A percentile compares a stretch with the other conserved stretches of the same genome.
These are phyloP conservation scores for Curvularia sp. DNA, from an alignment of 2,329 filamentous ascomycete species.

Conservation along the genomic window DNA sequence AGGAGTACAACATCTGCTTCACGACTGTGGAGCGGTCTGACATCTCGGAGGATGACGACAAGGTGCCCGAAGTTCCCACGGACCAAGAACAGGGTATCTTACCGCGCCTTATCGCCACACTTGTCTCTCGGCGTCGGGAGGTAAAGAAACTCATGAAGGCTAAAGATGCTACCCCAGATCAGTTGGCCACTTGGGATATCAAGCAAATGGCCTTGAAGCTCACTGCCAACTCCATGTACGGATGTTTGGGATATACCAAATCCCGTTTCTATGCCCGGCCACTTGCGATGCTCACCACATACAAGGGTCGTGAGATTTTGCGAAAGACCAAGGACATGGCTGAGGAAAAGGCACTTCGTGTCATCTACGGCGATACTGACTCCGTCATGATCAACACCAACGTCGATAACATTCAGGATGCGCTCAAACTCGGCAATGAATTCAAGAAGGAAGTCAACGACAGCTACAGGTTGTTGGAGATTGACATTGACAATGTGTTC, in stretches of 20 bases:
- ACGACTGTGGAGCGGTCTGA: constrained; percentile 86
- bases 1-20: constrained; percentile 99
- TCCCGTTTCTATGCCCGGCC: constrained; percentile 97
- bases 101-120: constrained; percentile 86
- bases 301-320: constrained; percentile 96
- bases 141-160: constrained; percentile 98
- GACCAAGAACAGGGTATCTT: constrained; percentile 84
- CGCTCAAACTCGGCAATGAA: constrained; percentile 87
- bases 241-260: constrained; percentile 94
- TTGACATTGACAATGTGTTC: constrained; percentile 98
- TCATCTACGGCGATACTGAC: constrained; percentile 98
- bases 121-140: constrained; percentile 86
- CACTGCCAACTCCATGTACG: constrained; percentile 99
- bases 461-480: constrained; percentile 88
- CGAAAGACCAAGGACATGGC: constrained; percentile 94
- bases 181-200: constrained; percentile 95
- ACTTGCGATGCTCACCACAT: constrained; percentile 93
- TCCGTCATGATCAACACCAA: constrained; percentile 99
- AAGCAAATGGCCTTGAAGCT: constrained; percentile 96
- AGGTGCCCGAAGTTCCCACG: constrained; percentile 82
- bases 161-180: constrained; percentile 81
- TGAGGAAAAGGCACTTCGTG: constrained; percentile 86
- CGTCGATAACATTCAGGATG: constrained; percentile 88
- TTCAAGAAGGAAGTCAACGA: constrained; percentile 97
- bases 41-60: constrained; percentile 79